phyloP scores from a whole-genome alignment of 1,284 basidiomycete genomes.

The Cystobasidium pallidum region DNA sequence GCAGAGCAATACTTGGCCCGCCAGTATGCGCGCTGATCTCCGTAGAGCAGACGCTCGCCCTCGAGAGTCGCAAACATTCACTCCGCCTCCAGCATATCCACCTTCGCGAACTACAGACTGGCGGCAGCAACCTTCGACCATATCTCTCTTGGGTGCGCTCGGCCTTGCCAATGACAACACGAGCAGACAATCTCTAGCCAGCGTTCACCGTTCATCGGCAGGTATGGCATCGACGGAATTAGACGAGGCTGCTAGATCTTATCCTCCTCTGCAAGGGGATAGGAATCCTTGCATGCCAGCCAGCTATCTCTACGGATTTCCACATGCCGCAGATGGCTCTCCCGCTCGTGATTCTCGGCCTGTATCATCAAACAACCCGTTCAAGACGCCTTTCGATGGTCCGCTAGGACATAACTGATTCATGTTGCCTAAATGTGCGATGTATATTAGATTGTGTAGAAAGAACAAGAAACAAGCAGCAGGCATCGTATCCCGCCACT shows the following conservation, averaged over 20 bases:
- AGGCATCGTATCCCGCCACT: no score
- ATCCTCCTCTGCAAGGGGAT: background rate
- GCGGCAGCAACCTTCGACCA: constrained; percentile 2
- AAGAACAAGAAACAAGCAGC: no score
- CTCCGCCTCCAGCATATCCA: constrained; percentile 26
- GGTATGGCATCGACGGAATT: constrained; percentile 1
- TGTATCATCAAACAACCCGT: background rate
- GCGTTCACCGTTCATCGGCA: constrained; percentile 15
- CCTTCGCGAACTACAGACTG: background rate
- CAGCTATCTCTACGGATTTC: background rate
- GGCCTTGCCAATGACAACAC: background rate
- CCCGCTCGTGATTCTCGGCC: background rate
- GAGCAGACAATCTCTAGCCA: constrained; percentile 7
- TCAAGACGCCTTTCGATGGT: constrained; percentile 7
- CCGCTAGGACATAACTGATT: background rate
- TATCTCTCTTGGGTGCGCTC: constrained; percentile 7
- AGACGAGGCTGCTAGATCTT: background rate
- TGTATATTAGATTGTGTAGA: background rate
- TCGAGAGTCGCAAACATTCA: constrained; percentile 1
- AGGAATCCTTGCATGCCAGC: background rate
- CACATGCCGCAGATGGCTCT: background rate
- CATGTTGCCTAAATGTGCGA: background rate
- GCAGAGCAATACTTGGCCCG: background rate
- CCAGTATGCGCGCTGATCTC: background rate
- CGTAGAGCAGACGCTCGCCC: background rate